Conservation (phyloP, 176 grass and related monocot species). For the Avena insularis region DNA sequence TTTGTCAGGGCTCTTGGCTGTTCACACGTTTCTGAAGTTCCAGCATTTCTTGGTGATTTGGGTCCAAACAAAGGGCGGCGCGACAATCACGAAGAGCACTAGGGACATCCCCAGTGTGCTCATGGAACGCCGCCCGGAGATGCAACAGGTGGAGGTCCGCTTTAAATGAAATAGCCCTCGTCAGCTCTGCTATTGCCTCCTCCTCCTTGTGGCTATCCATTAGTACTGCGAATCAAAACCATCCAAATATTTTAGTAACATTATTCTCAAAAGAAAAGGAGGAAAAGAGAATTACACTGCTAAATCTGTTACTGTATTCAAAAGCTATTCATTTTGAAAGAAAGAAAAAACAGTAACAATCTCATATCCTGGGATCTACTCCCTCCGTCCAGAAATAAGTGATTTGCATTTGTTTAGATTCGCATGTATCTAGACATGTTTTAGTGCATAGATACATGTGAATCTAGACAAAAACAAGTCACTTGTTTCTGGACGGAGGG, state of each 20-base stretch:
- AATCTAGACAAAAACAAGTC: too few relatives aligned
- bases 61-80: constrained; percentile 84
- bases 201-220: constrained; percentile 96
- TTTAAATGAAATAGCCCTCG: constrained; percentile 79
- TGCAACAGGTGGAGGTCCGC: constrained; percentile 89
- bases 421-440: too few relatives aligned
- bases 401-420: too few relatives aligned
- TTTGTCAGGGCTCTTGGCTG: constrained; percentile 76
- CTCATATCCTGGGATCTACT: neutral
- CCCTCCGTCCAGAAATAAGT: too few relatives aligned
- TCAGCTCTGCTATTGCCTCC: constrained; percentile 84
- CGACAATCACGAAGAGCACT: constrained; percentile 78
- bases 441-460: too few relatives aligned
- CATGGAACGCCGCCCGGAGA: constrained; percentile 86
- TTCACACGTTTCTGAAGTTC: constrained; percentile 91
- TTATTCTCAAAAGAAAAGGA: neutral
- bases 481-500: too few relatives aligned
- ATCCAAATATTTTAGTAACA: constrained; percentile 19
- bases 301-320: neutral
- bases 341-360: neutral
- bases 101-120: constrained; percentile 73
- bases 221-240: constrained; percentile 59
- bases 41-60: constrained; percentile 92
- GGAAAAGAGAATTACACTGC: neutral
- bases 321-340: neutral